Evolutionary conservation across 2,329 filamentous ascomycete species (phyloP).

Genomic region (Ceratocystiopsis sp.): DNA sequence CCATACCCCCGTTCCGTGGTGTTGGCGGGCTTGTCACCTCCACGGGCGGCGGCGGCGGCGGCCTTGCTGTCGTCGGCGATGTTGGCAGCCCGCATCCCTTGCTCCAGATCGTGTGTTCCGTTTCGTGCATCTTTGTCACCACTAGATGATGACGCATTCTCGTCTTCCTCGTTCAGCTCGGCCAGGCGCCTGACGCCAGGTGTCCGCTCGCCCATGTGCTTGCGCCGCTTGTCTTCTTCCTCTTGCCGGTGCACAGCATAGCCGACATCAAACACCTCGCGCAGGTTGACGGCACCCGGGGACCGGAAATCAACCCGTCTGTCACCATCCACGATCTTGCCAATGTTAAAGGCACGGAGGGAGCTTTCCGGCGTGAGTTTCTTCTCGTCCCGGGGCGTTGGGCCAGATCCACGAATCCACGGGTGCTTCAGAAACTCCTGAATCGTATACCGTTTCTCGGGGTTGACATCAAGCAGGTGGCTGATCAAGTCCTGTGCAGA

Average conservation of each 20-base stretch:
- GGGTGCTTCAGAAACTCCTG: constrained; percentile 85
- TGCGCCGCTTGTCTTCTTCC: constrained; percentile 83
- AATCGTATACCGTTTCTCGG: constrained; percentile 88
- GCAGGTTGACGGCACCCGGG: constrained; percentile 82
- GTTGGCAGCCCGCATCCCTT: constrained; percentile 71
- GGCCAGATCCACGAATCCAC: constrained; percentile 60
- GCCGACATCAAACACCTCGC: constrained; percentile 95
- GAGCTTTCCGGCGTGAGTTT: constrained; percentile 25
- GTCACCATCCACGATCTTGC: constrained; percentile 37
- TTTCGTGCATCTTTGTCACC: neutral
- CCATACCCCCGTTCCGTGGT: constrained; percentile 54
- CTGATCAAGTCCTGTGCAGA: constrained; percentile 86
- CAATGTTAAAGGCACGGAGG: constrained; percentile 40
- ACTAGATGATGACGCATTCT: constrained; percentile 31
- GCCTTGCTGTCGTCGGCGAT: constrained; percentile 42
- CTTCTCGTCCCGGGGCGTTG: constrained; percentile 41
- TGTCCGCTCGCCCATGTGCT: constrained; percentile 60
- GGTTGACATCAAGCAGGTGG: constrained; percentile 85
- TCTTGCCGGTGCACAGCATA: constrained; percentile 95
- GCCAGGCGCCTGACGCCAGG: constrained; percentile 35
- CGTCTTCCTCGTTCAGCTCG: constrained; percentile 54
- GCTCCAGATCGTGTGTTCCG: constrained; percentile 55
- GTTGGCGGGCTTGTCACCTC: constrained; percentile 21
- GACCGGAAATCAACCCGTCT: constrained; percentile 84
- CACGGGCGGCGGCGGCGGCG: constrained; percentile 44